phyloP scores from a whole-genome alignment of 768 basidiomycete species.

The Saitozyma podzolica region DNA sequence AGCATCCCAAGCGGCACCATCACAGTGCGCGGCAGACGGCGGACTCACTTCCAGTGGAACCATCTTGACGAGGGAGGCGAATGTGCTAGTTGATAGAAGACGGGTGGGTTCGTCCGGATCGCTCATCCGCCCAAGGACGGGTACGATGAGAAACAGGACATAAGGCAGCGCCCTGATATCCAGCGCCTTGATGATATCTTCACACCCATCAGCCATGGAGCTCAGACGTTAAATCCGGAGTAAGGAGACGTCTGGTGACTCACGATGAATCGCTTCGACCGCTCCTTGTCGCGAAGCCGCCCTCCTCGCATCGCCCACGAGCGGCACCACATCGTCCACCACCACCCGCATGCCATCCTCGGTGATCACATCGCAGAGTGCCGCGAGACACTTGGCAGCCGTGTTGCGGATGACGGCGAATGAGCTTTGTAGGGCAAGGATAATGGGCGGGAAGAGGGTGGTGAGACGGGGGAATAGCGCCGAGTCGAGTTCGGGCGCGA shows the following conservation, averaged over 20 bases:
- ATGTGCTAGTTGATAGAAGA: conserved; percentile 92
- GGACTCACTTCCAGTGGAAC: conserved; percentile 83
- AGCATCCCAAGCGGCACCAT: not conserved
- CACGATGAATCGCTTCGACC: conserved; percentile 86
- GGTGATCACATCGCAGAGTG: conserved; percentile 82
- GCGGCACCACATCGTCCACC: conserved; percentile 78
- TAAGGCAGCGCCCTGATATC: conserved; percentile 95
- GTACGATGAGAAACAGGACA: conserved; percentile 93
- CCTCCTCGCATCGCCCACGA: conserved; percentile 74
- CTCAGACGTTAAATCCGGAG: not conserved
- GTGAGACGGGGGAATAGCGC: conserved; percentile 68
- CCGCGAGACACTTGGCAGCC: conserved; percentile 82
- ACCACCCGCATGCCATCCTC: conserved; percentile 82
- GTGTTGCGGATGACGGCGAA: conserved; percentile 88
- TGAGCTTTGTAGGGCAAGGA: conserved; percentile 74
- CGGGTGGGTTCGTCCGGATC: conserved; percentile 89
- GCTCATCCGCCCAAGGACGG: conserved; percentile 95
- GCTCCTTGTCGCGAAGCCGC: conserved; percentile 81
- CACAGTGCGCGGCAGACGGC: not conserved
- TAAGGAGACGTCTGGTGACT: conserved; percentile 51
- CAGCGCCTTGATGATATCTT: conserved; percentile 86
- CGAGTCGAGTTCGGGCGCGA: conserved; percentile 72
- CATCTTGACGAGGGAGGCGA: conserved; percentile 96
- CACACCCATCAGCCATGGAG: not conserved
- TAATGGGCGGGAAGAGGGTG: conserved; percentile 73